Conservation (phyloP, 306 rosid genomes). For the Rubus idaeus region DNA sequence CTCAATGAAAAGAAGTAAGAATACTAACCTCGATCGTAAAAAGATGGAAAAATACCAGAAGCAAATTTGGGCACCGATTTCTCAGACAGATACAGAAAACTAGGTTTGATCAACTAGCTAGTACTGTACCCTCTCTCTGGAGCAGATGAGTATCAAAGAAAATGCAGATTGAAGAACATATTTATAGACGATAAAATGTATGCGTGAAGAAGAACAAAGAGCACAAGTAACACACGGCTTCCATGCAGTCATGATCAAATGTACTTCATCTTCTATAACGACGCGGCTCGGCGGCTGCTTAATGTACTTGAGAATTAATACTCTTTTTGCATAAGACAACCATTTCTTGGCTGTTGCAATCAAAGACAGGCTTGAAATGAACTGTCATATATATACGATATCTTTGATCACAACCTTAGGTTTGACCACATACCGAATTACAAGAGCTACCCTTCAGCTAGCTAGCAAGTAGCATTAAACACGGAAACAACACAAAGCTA, state of each 20-base stretch:
- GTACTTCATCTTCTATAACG: constrained; percentile 17
- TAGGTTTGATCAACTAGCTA: constrained; percentile 3
- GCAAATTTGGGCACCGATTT: neutral
- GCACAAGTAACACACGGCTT: constrained; percentile 22
- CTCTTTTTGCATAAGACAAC: neutral
- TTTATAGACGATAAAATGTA: neutral
- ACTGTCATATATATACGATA: neutral
- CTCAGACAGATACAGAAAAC: constrained; percentile 16
- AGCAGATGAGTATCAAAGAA: constrained; percentile 14
- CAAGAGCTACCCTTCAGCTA: neutral
- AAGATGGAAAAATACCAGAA: neutral
- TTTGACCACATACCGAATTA: neutral
- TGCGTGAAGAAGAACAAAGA: neutral
- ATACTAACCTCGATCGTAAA: constrained; percentile 21
- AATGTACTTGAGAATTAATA: neutral
- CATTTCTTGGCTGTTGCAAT: neutral
- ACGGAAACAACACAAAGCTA: neutral
- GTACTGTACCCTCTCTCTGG: neutral
- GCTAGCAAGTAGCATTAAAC: neutral
- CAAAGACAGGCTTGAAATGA: neutral
- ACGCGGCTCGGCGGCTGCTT: neutral
- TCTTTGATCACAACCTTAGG: neutral
- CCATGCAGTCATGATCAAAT: constrained; percentile 28
- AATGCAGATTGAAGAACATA: constrained; percentile 1
- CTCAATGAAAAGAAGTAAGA: neutral